A percentile compares a stretch with the other conserved stretches of the same genome.
phyloP scores from a whole-genome alignment of 148 eudicot genomes.

The Vaccinium myrtillus region DNA sequence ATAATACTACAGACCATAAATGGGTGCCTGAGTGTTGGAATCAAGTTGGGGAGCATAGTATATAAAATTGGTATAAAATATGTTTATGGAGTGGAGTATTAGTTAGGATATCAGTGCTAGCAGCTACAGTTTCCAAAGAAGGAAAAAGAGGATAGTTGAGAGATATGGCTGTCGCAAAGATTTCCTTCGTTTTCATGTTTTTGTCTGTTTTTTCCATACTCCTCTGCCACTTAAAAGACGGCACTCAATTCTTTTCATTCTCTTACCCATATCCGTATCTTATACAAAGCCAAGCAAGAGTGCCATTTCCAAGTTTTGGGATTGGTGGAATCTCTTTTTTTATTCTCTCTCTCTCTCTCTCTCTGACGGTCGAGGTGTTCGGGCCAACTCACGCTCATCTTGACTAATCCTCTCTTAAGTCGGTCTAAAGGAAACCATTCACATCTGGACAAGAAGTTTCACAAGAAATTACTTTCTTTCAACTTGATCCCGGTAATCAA shows the following conservation, averaged over 20 bases:
- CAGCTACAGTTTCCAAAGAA: constrained; percentile 15
- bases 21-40: constrained; percentile 1
- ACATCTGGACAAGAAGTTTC: too few species aligned
- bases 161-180: constrained; percentile 3
- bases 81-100: not conserved
- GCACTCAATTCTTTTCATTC: constrained; percentile 12
- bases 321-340: constrained; percentile 49
- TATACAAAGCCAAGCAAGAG: constrained; percentile 26
- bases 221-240: constrained; percentile 8
- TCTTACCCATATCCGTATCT: constrained; percentile 40
- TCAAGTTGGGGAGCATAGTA: not conserved
- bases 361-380: not conserved
- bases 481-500: too few species aligned
- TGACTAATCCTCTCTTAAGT: too few species aligned
- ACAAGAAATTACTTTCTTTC: too few species aligned
- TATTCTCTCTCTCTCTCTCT: constrained; percentile 17
- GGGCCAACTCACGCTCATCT: too few species aligned
- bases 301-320: constrained; percentile 44
- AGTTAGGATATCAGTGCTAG: not conserved
- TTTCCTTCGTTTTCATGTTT: not conserved
- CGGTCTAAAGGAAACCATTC: too few species aligned
- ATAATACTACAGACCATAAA: not conserved
- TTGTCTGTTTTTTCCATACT: constrained; percentile 7
- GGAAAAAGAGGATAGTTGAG: not conserved
- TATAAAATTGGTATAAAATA: not conserved